phyloP scores from a whole-genome alignment of 345 rosid genomes.

The Arabidopsis arenosa region DNA sequence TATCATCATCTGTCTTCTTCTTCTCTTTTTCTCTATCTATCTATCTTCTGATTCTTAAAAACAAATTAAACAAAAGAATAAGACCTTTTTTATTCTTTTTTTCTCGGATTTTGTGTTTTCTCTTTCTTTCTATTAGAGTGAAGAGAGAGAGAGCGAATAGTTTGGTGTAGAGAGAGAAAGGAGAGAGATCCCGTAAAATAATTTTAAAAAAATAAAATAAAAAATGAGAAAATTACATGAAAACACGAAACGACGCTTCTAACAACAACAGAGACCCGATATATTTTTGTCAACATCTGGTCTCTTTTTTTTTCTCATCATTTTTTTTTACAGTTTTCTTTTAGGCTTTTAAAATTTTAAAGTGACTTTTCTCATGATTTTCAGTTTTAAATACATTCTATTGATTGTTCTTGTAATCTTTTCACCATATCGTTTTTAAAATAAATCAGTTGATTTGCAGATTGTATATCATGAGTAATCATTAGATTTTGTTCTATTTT shows the following conservation, averaged over 20 bases:
- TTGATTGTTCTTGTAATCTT: not conserved
- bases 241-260: conserved; percentile 62
- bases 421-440: not conserved
- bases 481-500: conserved; percentile 8
- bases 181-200: conserved; percentile 63
- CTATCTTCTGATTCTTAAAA: conserved; percentile 37
- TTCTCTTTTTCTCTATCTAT: conserved; percentile 29
- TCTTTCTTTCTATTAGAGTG: conserved; percentile 18
- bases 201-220: not conserved
- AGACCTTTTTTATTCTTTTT: conserved; percentile 25
- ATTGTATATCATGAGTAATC: not conserved
- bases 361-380: conserved; percentile 1
- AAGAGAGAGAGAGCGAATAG: conserved; percentile 15
- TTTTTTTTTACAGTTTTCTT: conserved; percentile 38
- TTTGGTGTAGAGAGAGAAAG: conserved; percentile 46
- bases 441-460: not conserved
- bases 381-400: not conserved
- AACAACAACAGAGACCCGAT: conserved; percentile 88
- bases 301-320: conserved; percentile 47
- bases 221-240: conserved; percentile 21
- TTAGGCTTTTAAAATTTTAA: not conserved
- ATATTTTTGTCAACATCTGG: conserved; percentile 86
- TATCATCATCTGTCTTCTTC: conserved; percentile 21
- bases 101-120: conserved; percentile 44
- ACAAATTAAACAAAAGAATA: conserved; percentile 46